phyloP scores from a whole-genome alignment of 148 eudicot species.

The Gaultheria prostrata region DNA sequence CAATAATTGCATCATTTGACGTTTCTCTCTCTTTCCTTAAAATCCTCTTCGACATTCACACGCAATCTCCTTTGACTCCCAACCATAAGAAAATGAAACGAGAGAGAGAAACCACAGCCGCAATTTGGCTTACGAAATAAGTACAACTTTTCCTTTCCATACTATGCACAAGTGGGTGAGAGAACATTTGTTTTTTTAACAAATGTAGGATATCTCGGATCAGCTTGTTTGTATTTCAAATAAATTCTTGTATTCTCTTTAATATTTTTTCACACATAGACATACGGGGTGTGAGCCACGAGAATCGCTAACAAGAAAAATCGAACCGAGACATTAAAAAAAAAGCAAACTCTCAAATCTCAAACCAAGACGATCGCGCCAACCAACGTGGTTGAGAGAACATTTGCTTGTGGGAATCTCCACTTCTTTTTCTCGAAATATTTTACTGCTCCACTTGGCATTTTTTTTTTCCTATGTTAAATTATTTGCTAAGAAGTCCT shows the following conservation, averaged over 20 bases:
- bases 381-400: constrained; percentile 21
- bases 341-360: too few species aligned
- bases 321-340: too few species aligned
- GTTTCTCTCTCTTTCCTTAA: constrained; percentile 20
- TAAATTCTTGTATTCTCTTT: too few species aligned
- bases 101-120: constrained; percentile 22
- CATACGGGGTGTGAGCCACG: too few species aligned
- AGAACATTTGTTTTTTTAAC: background rate
- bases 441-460: background rate
- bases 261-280: too few species aligned
- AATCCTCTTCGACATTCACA: constrained; percentile 46
- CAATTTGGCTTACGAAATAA: constrained; percentile 24
- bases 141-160: constrained; percentile 9
- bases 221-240: too few species aligned
- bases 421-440: background rate
- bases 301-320: too few species aligned
- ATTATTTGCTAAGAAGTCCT: background rate
- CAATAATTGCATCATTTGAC: constrained; percentile 24
- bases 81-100: constrained; percentile 13
- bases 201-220: too few species aligned
- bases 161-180: constrained; percentile 24
- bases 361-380: too few species aligned
- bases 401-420: constrained; percentile 31
- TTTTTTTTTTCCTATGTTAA: background rate
- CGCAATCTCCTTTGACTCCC: constrained; percentile 57